Evolutionary conservation across 1,284 basidiomycete genomes (phyloP), one percentile per base, ranked within the genome.

Genomic region (Singerocomus inundabilis): DNA sequence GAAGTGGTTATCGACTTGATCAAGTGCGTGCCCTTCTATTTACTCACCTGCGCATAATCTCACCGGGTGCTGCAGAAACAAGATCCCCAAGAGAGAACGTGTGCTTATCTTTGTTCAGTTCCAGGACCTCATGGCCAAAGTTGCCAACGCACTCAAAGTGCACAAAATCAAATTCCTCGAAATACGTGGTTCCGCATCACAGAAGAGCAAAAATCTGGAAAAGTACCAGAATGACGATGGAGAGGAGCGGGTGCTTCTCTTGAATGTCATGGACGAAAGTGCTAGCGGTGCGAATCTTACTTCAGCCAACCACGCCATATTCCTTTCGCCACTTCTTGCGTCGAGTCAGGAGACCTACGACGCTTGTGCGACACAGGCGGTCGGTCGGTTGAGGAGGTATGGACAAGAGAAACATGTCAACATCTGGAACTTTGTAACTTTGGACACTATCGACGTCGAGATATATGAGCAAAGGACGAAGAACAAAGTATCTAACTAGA

Each of bases 21-120:
- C 70, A 85, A 85, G 83, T 88, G 67, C 56, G 84, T 76, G 29
- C 37, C 5, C 42, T 47, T 18, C 15, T 54, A 25, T 26, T 9
- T 46, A 33, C 25, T 34, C 11, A 11, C 6, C 15, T 39, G 13
- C 6, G 35, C 37, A 54, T 51, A 53, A 24, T 59, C n/a, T 46
- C 34, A 54, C 25, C 2, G 2, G 42, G 8, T 10, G n/a, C 24
- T 46, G 33, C 58, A 91, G 88, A 62, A 78, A 81, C 46, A 68
- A 73, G 33, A 80, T 95, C 24, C 84, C 88, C 1, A 78, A 81
- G 57, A 74, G 84, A 13, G 92, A 97, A 58, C 85, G 92, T 3
- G 80, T 95, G 12, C 79, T 98, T 34, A 82, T 98, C 46, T 98
- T 98, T 69, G 88, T 96, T 12, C 94, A 98, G 63, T 98, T 96